Evolutionary conservation across 1,139 yeast species (phyloP).

Genomic region (Petasospora fabianii): DNA sequence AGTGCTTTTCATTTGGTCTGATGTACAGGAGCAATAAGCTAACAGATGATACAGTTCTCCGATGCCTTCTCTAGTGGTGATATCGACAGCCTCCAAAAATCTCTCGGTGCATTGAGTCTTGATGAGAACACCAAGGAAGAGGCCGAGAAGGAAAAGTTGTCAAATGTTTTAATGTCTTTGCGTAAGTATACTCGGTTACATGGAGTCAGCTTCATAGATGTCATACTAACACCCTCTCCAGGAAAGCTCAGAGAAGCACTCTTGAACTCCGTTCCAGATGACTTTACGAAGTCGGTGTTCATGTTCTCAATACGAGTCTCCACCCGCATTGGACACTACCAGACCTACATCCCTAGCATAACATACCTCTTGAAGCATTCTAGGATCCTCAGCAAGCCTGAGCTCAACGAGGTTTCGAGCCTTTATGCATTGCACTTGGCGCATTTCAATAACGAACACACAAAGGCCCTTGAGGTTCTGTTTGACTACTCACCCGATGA

Average conservation of each 20-base stretch:
- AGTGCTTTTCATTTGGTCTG: neutral
- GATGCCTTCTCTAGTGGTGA: neutral
- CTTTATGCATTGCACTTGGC: slow-evolving; percentile 44
- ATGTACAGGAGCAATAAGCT: neutral
- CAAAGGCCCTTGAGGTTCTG: slow-evolving; percentile 36
- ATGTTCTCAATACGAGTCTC: slow-evolving; percentile 47
- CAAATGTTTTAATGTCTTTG: slow-evolving; percentile 33
- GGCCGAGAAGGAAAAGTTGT: slow-evolving; percentile 15
- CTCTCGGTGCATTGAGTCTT: neutral
- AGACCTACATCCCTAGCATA: slow-evolving; percentile 55
- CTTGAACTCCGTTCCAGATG: slow-evolving; percentile 35
- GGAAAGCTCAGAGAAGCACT: slow-evolving; percentile 55
- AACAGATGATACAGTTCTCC: slow-evolving; percentile 4
- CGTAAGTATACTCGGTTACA: slow-evolving; percentile 20
- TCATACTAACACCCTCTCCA: slow-evolving; percentile 2
- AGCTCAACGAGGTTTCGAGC: slow-evolving; percentile 38
- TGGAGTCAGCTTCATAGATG: neutral
- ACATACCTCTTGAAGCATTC: slow-evolving; percentile 34
- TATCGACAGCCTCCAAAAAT: neutral
- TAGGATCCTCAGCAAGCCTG: slow-evolving; percentile 30
- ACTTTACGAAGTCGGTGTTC: slow-evolving; percentile 46
- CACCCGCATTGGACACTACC: slow-evolving; percentile 47
- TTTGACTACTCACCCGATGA: slow-evolving; percentile 31
- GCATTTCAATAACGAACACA: slow-evolving; percentile 41
- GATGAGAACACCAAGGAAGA: neutral